Conservation (phyloP, 139 green algal genomes). For the Spirogloea muscicola region DNA sequence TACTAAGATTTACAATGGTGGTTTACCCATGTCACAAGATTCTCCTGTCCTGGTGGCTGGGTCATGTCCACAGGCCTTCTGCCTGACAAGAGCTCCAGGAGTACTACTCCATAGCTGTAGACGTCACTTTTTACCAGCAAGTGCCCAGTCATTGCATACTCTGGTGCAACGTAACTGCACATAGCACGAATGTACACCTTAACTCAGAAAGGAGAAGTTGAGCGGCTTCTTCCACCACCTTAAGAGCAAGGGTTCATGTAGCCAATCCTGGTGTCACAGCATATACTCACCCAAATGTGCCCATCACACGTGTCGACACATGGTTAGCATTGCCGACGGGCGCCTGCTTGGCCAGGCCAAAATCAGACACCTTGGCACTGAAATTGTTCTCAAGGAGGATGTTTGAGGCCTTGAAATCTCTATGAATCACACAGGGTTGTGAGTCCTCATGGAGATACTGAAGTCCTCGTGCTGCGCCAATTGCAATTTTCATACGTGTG, state of each 20-base stretch:
- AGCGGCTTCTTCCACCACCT: too few relatives aligned
- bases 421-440: constrained; percentile 40
- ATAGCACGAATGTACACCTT: neutral
- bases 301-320: constrained; percentile 45
- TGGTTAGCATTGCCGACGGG: constrained; percentile 20
- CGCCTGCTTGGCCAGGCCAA: constrained; percentile 42
- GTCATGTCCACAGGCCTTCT: constrained; percentile 40
- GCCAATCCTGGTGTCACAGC: too few relatives aligned
- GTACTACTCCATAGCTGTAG: constrained; percentile 45
- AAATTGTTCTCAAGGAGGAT: constrained; percentile 38
- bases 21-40: constrained; percentile 37
- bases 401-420: constrained; percentile 46
- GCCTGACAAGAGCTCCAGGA: constrained; percentile 37
- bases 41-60: constrained; percentile 28
- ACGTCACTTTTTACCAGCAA: constrained; percentile 27
- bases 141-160: constrained; percentile 45
- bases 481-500: constrained; percentile 40
- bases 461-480: constrained; percentile 31
- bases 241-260: too few relatives aligned
- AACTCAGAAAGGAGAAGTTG: too few relatives aligned
- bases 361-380: constrained; percentile 39
- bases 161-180: constrained; percentile 32
- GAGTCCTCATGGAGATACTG: constrained; percentile 44
- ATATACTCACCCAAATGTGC: constrained; percentile 41
- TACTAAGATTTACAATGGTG: too few relatives aligned